These are phyloP conservation scores for Tricholoma bakamatsutake DNA, from an alignment of 768 basidiomycete genomes.

Conservation along the genomic window DNA sequence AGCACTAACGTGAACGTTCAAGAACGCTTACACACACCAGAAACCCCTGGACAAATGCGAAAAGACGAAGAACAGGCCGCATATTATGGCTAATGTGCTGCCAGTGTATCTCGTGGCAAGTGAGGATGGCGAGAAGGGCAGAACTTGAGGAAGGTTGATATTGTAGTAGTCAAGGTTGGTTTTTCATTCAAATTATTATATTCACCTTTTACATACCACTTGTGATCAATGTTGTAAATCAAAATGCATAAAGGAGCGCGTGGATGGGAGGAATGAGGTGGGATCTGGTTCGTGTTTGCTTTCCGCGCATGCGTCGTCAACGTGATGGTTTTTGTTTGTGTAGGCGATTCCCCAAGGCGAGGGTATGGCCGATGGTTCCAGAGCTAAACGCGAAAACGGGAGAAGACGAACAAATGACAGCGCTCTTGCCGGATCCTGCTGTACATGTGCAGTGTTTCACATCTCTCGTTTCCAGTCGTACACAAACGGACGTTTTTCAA, in stretches of 20 bases:
- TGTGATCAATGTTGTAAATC: slow-evolving; percentile 89
- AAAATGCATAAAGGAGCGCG: slow-evolving; percentile 60
- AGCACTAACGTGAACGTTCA: too few species aligned
- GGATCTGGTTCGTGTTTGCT: slow-evolving; percentile 55
- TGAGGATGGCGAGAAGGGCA: too few species aligned
- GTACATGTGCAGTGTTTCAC: slow-evolving; percentile 66
- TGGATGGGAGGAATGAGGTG: slow-evolving; percentile 68
- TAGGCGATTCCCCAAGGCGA: slow-evolving; percentile 80
- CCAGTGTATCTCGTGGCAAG: too few species aligned
- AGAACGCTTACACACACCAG: too few species aligned
- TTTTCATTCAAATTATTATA: too few species aligned
- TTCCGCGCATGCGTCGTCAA: neutral
- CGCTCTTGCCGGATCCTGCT: slow-evolving; percentile 47
- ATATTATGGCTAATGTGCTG: too few species aligned
- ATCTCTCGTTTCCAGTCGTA: slow-evolving; percentile 71
- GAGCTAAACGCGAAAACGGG: slow-evolving; percentile 13
- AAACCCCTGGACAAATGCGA: too few species aligned
- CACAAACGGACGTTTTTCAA: slow-evolving; percentile 68
- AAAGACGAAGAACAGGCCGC: too few species aligned
- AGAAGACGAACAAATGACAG: slow-evolving; percentile 29
- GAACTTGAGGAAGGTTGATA: too few species aligned
- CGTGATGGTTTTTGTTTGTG: too few species aligned
- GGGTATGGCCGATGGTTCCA: slow-evolving; percentile 77
- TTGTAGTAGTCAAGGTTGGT: too few species aligned
- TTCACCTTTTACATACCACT: too few species aligned